Conservation (phyloP, 345 rosid genomes). For the Eucalyptus tenuipes region DNA sequence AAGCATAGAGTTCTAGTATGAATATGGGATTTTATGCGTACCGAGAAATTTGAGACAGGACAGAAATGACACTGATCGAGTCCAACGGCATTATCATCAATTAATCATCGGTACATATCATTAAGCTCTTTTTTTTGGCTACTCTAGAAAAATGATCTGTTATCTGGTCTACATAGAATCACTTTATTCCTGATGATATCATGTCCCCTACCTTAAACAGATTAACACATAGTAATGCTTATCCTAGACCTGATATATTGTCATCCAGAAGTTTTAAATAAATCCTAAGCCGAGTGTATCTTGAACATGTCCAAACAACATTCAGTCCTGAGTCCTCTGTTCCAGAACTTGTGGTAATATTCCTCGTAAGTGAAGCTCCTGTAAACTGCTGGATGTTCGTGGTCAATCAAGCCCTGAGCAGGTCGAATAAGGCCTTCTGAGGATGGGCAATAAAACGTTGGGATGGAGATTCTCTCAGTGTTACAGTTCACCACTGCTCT, state of each 20-base stretch:
- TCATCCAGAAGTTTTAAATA: too few species aligned
- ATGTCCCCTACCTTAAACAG: too few species aligned
- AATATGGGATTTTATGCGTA: background rate
- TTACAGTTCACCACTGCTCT: conserved; percentile 26
- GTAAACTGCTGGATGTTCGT: conserved; percentile 11
- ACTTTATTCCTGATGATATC: too few species aligned
- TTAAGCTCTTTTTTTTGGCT: too few species aligned
- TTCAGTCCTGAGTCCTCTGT: conserved; percentile 34
- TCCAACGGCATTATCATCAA: background rate
- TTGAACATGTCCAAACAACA: conserved; percentile 59
- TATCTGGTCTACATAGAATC: too few species aligned
- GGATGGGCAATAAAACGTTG: conserved; percentile 35
- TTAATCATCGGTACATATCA: too few species aligned
- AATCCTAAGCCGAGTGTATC: background rate
- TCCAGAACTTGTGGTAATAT: conserved; percentile 53
- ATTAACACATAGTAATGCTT: accelerated
- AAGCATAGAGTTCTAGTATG: background rate
- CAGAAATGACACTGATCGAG: background rate
- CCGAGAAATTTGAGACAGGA: background rate
- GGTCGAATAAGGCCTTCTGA: conserved; percentile 22
- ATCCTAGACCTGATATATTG: too few species aligned
- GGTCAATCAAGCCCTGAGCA: conserved; percentile 5
- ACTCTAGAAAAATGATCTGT: too few species aligned
- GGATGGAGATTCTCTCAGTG: conserved; percentile 21
- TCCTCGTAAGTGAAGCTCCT: conserved; percentile 28